Evolutionary conservation across 495 filamentous ascomycete genomes (phyloP), one percentile per base, ranked within the genome.

Genomic region (Trichoderma virens): DNA sequence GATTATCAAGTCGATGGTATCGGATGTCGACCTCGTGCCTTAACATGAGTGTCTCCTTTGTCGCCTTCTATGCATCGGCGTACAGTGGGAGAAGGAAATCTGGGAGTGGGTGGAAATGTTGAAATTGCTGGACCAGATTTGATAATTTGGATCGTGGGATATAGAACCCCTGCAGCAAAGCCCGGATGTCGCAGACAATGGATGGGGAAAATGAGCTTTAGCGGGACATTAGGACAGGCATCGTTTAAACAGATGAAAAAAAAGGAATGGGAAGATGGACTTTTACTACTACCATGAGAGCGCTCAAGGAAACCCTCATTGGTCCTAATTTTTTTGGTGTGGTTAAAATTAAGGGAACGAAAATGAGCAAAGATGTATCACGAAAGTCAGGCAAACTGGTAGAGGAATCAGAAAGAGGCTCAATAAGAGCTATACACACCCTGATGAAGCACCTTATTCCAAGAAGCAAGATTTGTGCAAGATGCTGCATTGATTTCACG

Each of bases 161-260:
- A 56, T 56, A 56, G 51, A 56, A 18, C 13, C 51, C 51, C 51
- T 56, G 51, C 51, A 56, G 51, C 51, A 56, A 56, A 56, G 51
- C 51, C 51, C 51, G 51, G 51, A 56, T 30, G 51, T 56, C 51
- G 51, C 51, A 56, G 51, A 56, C 51, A 56, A 31, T 56, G 51
- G 51, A 56, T 56, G 51, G 51, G 51, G 51, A 30, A 56, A 56
- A 56, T 56, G 51, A 56, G 51, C 51, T 56, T 56, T 56, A 56
- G 51, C 51, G 51, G 51, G 51, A 56, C 25, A 30, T 28, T 30
- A 56, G 23, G 51, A 28, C 51, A 56, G 27, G 51, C 51, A 56
- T 56, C 51, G 51, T 56, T 56, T 56, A 56, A 56, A 56, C 51
- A 56, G 51, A 56, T 30, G 51, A 56, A 56, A 56, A 54, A 56